Conservation (phyloP, 345 rosid genomes). For the Aquilaria sinensis region DNA sequence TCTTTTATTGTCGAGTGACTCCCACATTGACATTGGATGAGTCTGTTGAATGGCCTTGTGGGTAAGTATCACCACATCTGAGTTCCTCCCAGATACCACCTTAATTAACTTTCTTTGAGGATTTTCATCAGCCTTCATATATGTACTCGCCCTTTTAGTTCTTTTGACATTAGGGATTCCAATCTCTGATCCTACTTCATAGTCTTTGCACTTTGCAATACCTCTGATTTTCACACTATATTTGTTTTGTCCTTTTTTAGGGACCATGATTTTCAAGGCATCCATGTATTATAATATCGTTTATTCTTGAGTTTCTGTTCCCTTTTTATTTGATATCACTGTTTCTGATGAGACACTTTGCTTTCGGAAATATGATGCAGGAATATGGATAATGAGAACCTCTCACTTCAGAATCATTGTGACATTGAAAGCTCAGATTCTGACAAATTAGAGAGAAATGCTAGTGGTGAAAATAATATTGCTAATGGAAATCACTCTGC, state of each 20-base stretch:
- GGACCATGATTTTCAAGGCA: no score
- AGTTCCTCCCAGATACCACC: background rate
- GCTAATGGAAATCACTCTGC: slow-evolving; percentile 43
- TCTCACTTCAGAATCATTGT: slow-evolving; percentile 29
- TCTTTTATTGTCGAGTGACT: slow-evolving; percentile 77
- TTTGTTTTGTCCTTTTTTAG: no score
- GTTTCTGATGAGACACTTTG: slow-evolving; percentile 2
- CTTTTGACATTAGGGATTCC: no score
- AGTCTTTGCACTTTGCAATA: no score
- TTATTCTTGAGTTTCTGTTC: slow-evolving; percentile 10
- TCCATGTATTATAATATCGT: background rate
- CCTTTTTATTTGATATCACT: slow-evolving; percentile 3
- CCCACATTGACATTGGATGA: slow-evolving; percentile 57
- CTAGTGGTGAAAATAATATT: slow-evolving; percentile 29
- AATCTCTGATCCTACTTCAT: no score
- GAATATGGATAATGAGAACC: slow-evolving; percentile 34
- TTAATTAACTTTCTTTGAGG: background rate
- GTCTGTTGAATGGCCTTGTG: slow-evolving; percentile 34
- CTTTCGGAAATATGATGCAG: slow-evolving; percentile 32
- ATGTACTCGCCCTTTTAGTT: no score
- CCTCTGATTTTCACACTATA: no score
- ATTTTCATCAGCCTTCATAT: no score
- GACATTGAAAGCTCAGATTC: slow-evolving; percentile 39
- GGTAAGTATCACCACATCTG: slow-evolving; percentile 44
- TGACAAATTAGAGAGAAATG: slow-evolving; percentile 35